phyloP scores from a whole-genome alignment of 2,329 filamentous ascomycete genomes.

The Alternaria viburni region DNA sequence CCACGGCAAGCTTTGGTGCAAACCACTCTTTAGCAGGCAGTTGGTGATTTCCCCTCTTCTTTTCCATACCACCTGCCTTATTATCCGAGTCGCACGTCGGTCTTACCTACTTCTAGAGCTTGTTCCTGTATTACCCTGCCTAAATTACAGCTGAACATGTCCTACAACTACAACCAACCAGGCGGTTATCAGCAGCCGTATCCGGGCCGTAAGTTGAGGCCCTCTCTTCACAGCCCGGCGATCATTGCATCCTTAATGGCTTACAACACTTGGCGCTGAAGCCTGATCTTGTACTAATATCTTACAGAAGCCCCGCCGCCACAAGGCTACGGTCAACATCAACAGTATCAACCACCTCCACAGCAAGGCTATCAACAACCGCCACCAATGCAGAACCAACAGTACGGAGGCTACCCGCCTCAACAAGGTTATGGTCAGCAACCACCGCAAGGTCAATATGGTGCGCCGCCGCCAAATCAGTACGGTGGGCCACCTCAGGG shows the following conservation, averaged over 20 bases:
- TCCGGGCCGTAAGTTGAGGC: constrained; percentile 38
- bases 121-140: not conserved
- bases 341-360: constrained; percentile 18
- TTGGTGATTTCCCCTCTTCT: not conserved
- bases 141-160: constrained; percentile 19
- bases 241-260: constrained; percentile 12
- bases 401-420: constrained; percentile 41
- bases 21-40: not conserved
- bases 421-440: constrained; percentile 36
- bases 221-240: constrained; percentile 9
- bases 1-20: not conserved
- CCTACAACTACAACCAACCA: constrained; percentile 37
- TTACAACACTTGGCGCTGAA: constrained; percentile 23
- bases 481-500: constrained; percentile 28
- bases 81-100: not conserved
- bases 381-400: constrained; percentile 41
- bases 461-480: constrained; percentile 43
- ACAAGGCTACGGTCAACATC: constrained; percentile 33
- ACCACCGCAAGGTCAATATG: constrained; percentile 37
- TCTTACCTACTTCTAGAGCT: not conserved
- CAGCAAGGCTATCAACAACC: constrained; percentile 40
- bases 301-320: constrained; percentile 30
- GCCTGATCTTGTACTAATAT: constrained; percentile 28
- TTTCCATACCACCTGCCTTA: not conserved
- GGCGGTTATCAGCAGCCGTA: constrained; percentile 38